These are phyloP conservation scores for Erysimum cheiranthoides DNA, from an alignment of 345 rosid genomes.

Conservation along the genomic window DNA sequence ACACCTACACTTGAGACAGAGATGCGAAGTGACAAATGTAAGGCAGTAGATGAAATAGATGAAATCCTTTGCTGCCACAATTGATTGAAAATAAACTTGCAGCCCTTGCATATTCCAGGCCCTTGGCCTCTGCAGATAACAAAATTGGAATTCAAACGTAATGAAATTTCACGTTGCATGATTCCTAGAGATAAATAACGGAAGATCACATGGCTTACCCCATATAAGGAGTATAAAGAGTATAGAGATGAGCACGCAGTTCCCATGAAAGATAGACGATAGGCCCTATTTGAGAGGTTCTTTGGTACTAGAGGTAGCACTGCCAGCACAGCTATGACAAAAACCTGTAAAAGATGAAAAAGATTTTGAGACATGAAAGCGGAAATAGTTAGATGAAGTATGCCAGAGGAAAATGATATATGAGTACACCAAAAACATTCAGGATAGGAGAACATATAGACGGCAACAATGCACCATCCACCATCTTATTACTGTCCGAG, in stretches of 20 bases:
- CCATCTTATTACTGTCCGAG: background rate
- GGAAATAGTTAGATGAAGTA: background rate
- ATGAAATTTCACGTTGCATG: slow-evolving; percentile 22
- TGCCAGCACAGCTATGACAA: slow-evolving; percentile 87
- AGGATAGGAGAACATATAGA: background rate
- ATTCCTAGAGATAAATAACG: slow-evolving; percentile 19
- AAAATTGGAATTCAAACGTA: slow-evolving; percentile 19
- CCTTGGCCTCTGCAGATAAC: slow-evolving; percentile 72
- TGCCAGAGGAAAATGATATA: background rate
- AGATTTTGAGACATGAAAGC: background rate
- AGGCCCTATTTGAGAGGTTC: slow-evolving; percentile 81
- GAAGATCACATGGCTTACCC: slow-evolving; percentile 58
- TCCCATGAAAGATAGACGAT: slow-evolving; percentile 92
- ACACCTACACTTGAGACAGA: slow-evolving; percentile 85
- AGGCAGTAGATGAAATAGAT: slow-evolving; percentile 91
- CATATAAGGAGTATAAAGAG: slow-evolving; percentile 86
- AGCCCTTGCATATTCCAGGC: slow-evolving; percentile 90
- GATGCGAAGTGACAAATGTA: slow-evolving; percentile 84
- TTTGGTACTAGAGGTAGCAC: slow-evolving; percentile 77
- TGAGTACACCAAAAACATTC: slow-evolving; percentile 3
- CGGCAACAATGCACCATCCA: background rate
- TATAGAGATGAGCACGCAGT: slow-evolving; percentile 83
- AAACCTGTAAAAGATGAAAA: slow-evolving; percentile 63
- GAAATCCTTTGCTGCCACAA: slow-evolving; percentile 89
- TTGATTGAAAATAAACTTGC: slow-evolving; percentile 83